A percentile compares a stretch with the other conserved stretches of the same genome.
phyloP scores from a whole-genome alignment of 1,284 basidiomycete genomes.

The Neonothopanus nambi region DNA sequence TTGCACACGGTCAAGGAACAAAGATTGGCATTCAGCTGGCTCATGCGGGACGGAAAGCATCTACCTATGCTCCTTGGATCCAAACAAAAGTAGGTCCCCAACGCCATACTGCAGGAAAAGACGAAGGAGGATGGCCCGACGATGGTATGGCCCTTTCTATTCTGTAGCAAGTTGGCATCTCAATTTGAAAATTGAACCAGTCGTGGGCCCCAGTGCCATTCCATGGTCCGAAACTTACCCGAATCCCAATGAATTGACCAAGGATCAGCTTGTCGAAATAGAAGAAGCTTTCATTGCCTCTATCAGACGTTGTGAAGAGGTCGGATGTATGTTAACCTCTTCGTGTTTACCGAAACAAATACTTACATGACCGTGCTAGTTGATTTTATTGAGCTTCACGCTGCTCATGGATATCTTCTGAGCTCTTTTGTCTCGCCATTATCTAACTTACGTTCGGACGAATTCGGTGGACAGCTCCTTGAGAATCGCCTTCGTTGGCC shows the following conservation, averaged over 20 bases:
- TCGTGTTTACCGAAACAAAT: conserved; percentile 7
- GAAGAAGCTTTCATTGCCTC: conserved; percentile 70
- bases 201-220: conserved; percentile 39
- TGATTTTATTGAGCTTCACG: conserved; percentile 15
- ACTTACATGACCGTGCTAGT: conserved; percentile 50
- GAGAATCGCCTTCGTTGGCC: conserved; percentile 74
- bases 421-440: conserved; percentile 65
- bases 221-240: conserved; percentile 53
- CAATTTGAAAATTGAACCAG: conserved; percentile 24
- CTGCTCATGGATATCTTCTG: conserved; percentile 19
- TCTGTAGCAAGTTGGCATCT: conserved; percentile 11
- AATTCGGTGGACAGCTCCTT: conserved; percentile 70
- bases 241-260: conserved; percentile 51
- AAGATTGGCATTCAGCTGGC: conserved; percentile 76
- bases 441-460: conserved; percentile 69
- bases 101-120: conserved; percentile 33
- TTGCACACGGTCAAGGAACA: conserved; percentile 61
- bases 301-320: conserved; percentile 56
- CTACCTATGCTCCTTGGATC: conserved; percentile 63
- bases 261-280: conserved; percentile 57
- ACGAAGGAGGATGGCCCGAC: conserved; percentile 66
- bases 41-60: conserved; percentile 78
- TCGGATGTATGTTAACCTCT: conserved; percentile 53
- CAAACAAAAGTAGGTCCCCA: conserved; percentile 31
- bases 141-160: conserved; percentile 31